Percentiles rank a stretch among this genome's conserved stretches.
Conservation (phyloP, 768 basidiomycete genomes). For the Calocera cornea region DNA sequence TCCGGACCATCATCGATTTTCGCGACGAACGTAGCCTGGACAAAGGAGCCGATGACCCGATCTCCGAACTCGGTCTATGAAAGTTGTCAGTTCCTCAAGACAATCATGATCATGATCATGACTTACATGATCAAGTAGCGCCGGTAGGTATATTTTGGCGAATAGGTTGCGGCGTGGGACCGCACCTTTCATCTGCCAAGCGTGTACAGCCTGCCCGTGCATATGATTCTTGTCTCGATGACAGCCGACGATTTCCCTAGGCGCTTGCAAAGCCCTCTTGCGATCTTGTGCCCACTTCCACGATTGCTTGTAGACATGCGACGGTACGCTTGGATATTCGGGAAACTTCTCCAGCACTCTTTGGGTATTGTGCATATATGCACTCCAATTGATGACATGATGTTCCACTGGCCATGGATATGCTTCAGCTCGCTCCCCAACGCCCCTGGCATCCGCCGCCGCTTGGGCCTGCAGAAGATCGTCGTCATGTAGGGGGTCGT, state of each 20-base stretch:
- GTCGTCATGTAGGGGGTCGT: too few relatives aligned
- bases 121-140: background rate
- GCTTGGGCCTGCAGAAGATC: too few relatives aligned
- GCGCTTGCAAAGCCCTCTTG: background rate
- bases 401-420: too few relatives aligned
- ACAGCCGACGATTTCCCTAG: background rate
- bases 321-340: too few relatives aligned
- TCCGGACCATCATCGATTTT: background rate
- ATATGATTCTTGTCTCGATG: background rate
- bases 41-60: background rate
- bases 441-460: too few relatives aligned
- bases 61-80: background rate
- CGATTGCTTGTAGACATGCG: too few relatives aligned
- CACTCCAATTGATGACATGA: too few relatives aligned
- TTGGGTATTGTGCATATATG: too few relatives aligned
- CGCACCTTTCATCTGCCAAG: background rate
- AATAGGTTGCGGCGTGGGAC: background rate
- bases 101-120: constrained; percentile 3
- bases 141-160: background rate
- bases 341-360: too few relatives aligned
- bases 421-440: too few relatives aligned
- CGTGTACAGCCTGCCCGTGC: background rate
- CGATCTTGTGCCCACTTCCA: too few relatives aligned
- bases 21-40: background rate
- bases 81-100: background rate